These are phyloP conservation scores for Penicillium egyptiacum DNA, from an alignment of 495 filamentous ascomycete genomes.

Conservation along the genomic window DNA sequence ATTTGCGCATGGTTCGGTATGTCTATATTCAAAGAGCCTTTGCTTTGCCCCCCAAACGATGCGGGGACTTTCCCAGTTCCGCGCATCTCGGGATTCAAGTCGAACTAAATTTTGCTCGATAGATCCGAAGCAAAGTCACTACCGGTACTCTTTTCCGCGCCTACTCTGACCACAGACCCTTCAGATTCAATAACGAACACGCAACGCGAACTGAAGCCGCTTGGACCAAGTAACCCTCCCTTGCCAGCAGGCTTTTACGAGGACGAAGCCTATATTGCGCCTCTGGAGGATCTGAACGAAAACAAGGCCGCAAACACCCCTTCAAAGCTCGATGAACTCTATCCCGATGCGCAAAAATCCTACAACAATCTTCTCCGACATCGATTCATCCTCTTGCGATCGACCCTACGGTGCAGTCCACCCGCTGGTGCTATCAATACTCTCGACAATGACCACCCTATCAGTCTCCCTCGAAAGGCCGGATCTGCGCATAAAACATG, in stretches of 20 bases:
- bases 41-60: slow-evolving; percentile 29
- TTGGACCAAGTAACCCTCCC: background rate
- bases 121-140: slow-evolving; percentile 72
- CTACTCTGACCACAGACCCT: slow-evolving; percentile 8
- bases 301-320: background rate
- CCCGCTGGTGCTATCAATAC: slow-evolving; percentile 46
- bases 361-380: slow-evolving; percentile 64
- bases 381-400: slow-evolving; percentile 60
- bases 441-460: slow-evolving; percentile 59
- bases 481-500: slow-evolving; percentile 44
- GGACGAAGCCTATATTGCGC: slow-evolving; percentile 29
- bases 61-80: slow-evolving; percentile 28
- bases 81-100: slow-evolving; percentile 9
- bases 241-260: slow-evolving; percentile 19
- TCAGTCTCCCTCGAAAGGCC: slow-evolving; percentile 50
- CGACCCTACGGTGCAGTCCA: slow-evolving; percentile 55
- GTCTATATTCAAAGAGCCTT: slow-evolving; percentile 23
- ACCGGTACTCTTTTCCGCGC: slow-evolving; percentile 63
- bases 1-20: slow-evolving; percentile 81
- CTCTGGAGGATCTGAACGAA: slow-evolving; percentile 4
- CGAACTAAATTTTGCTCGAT: slow-evolving; percentile 19
- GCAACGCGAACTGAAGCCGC: background rate
- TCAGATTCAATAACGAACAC: background rate
- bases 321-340: slow-evolving; percentile 12
- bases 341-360: slow-evolving; percentile 53